A percentile compares a stretch with the other conserved stretches of the same genome.
Conservation (phyloP, 2,329 filamentous ascomycete species). For the Graphilbum ipis-grandicollis region DNA sequence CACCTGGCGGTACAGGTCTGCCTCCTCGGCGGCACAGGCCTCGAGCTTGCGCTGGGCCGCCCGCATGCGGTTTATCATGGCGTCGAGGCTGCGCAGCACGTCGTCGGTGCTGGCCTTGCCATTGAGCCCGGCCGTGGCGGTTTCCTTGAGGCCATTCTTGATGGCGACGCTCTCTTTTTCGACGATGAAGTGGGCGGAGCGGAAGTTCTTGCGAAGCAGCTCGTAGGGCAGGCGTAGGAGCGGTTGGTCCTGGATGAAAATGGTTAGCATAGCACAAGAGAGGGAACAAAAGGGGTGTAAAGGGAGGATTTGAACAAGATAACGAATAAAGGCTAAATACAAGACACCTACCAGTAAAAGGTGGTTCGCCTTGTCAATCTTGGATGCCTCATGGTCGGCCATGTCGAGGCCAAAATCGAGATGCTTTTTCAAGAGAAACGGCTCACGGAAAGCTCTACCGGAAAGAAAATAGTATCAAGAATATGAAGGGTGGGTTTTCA, state of each 20-base stretch:
- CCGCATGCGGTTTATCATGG: conserved; percentile 72
- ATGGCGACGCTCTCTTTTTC: conserved; percentile 52
- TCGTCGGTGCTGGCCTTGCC: conserved; percentile 46
- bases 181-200: conserved; percentile 60
- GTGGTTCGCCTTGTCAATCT: conserved; percentile 59
- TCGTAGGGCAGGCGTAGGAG: conserved; percentile 86
- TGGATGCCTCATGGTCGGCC: conserved; percentile 44
- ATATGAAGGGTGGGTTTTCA: too few relatives aligned
- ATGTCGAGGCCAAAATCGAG: too few relatives aligned
- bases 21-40: conserved; percentile 62
- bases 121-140: conserved; percentile 48
- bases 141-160: conserved; percentile 42
- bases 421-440: too few relatives aligned
- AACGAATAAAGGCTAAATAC: too few relatives aligned
- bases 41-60: conserved; percentile 78
- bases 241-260: conserved; percentile 74
- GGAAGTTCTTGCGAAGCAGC: conserved; percentile 86
- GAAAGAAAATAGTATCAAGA: too few relatives aligned
- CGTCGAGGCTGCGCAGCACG: conserved; percentile 65
- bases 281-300: too few relatives aligned
- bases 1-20: conserved; percentile 55
- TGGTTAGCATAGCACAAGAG: conserved; percentile 1
- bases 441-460: too few relatives aligned
- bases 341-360: conserved; percentile 47
- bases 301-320: too few relatives aligned